Evolutionary conservation across 106 monocot species (phyloP).

Genomic region (Ottelia alismoides): DNA sequence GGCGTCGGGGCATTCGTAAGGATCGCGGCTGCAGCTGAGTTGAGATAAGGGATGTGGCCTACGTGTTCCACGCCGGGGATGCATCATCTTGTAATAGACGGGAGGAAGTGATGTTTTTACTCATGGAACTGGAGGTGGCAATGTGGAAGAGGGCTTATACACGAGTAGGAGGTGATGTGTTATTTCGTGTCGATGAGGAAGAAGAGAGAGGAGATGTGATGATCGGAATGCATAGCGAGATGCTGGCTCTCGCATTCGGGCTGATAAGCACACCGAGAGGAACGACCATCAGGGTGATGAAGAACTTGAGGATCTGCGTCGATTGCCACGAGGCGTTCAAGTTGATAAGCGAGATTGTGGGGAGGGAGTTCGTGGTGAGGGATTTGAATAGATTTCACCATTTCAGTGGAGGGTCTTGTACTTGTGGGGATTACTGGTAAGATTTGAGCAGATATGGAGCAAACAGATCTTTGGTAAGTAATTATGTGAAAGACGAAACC

Average conservation of each 20-base stretch:
- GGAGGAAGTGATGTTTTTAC: conserved; percentile 23
- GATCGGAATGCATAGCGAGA: conserved; percentile 72
- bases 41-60: conserved; percentile 48
- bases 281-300: conserved; percentile 69
- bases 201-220: conserved; percentile 8
- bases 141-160: conserved; percentile 45
- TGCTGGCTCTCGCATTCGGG: conserved; percentile 62
- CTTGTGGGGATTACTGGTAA: conserved; percentile 81
- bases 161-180: conserved; percentile 4
- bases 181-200: conserved; percentile 10
- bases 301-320: conserved; percentile 81
- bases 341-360: conserved; percentile 53
- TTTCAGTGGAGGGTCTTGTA: conserved; percentile 52
- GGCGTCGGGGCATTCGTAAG: conserved; percentile 50
- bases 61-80: conserved; percentile 57
- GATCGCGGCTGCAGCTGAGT: conserved; percentile 77
- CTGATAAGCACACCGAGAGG: conserved; percentile 42
- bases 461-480: too few relatives aligned
- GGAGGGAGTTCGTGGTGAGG: conserved; percentile 69
- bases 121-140: conserved; percentile 46
- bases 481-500: too few relatives aligned
- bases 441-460: too few relatives aligned
- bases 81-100: conserved; percentile 10
- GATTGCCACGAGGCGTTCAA: conserved; percentile 81
- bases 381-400: conserved; percentile 89